phyloP scores from a whole-genome alignment of 1,284 basidiomycete genomes.

The Ustilago cynodontis region DNA sequence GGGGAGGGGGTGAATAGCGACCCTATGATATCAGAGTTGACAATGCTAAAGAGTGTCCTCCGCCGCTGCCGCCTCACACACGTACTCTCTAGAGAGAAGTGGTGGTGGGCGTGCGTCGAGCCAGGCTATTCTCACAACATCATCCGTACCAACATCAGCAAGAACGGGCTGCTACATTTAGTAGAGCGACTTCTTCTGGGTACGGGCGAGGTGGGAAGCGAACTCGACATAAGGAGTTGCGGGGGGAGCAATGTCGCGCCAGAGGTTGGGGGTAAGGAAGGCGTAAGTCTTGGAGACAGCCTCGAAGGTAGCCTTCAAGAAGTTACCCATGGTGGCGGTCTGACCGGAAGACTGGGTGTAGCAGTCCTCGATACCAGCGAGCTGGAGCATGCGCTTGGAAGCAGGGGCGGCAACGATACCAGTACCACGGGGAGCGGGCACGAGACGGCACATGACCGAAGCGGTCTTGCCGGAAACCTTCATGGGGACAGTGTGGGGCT shows the following conservation, averaged over 20 bases:
- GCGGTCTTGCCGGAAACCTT: slow-evolving; percentile 98
- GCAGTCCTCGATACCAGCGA: slow-evolving; percentile 93
- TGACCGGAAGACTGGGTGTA: slow-evolving; percentile 98
- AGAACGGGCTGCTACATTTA: slow-evolving; percentile 22
- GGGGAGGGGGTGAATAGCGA: too few species aligned
- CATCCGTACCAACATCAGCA: slow-evolving; percentile 6
- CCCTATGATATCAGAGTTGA: slow-evolving; percentile 8
- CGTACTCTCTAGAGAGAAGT: neutral
- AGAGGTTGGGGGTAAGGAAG: slow-evolving; percentile 97
- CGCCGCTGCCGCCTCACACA: slow-evolving; percentile 9
- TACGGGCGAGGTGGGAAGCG: slow-evolving; percentile 65
- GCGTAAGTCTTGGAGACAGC: slow-evolving; percentile 97
- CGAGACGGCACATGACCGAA: slow-evolving; percentile 98
- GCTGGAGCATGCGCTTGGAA: slow-evolving; percentile 94
- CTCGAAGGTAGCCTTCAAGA: slow-evolving; percentile 98
- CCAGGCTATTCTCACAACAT: neutral
- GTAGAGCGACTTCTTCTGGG: slow-evolving; percentile 65
- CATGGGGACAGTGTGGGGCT: slow-evolving; percentile 99
- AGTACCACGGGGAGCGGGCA: slow-evolving; percentile 96
- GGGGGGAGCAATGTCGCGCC: slow-evolving; percentile 88
- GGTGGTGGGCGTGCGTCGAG: slow-evolving; percentile 7
- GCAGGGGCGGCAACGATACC: slow-evolving; percentile 99
- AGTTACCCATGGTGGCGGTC: slow-evolving; percentile 99
- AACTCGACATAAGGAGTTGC: slow-evolving; percentile 71
- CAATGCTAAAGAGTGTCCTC: neutral